Evolutionary conservation across 352 stramenopile genomes (phyloP), one percentile per base, ranked within the genome.

Genomic region (Phytophthora sp.): DNA sequence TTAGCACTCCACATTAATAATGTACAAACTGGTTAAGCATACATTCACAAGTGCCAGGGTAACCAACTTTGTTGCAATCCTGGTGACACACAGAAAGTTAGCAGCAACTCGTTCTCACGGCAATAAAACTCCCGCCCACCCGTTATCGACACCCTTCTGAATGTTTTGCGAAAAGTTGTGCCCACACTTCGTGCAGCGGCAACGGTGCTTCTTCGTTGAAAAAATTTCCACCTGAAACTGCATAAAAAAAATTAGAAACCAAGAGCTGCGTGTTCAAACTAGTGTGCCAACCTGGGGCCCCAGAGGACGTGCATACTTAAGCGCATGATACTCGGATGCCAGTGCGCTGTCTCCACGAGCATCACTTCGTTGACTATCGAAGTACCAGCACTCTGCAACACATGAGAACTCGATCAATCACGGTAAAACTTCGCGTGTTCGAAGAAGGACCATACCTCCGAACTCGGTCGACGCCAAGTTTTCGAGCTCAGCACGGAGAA

Each of bases 101-200:
- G n/a, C n/a, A n/a, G n/a, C n/a, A n/a, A n/a, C n/a, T n/a, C n/a
- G n/a, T n/a, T n/a, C n/a, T n/a, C n/a, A n/a, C n/a, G n/a, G n/a
- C n/a, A n/a, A n/a, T n/a, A n/a, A n/a, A n/a, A n/a, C n/a, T n/a
- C n/a, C n/a, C n/a, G n/a, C n/a, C n/a, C n/a, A 92, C 82, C 74
- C 84, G 43, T 91, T 90, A 67, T 93, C 82, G 8, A 93, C 84
- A 8, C 82, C 79, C 68, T 92, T 91, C 28, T 93, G 84, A 1
- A 91, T 76, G 3, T 83, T 77, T 42, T 91, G 79, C 8, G 46
- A 71, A 28, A 91, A 92, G 12, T 64, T 28, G 53, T 80, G 52
- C 1, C 74, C 76, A 34, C 79, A 91, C 2, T 55, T 60, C 5
- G 50, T 53, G 56, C 84, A 93, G 17, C 73, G 50, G 30, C 84